Evolutionary conservation across 495 filamentous ascomycete species (phyloP), one percentile per base, ranked within the genome.

Genomic region (Neurospora tetrasperma): DNA sequence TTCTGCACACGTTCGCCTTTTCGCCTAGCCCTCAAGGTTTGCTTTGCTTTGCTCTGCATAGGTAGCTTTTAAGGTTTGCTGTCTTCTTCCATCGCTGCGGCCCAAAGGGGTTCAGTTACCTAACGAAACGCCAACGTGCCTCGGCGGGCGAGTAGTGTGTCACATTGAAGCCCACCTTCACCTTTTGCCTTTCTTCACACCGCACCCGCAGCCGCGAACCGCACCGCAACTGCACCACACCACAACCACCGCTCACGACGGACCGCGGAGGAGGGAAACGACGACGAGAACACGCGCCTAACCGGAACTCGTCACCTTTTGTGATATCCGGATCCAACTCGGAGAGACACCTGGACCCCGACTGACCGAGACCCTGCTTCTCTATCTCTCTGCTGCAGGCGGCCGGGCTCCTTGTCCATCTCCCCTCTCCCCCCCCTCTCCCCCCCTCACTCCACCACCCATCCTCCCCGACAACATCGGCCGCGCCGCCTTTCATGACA

Each of bases 401-500:
- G 62, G 35, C 44, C 59, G 41, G 54, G 39, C 46, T 44, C 39
- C 72, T 59, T 39, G 20, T 43, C 72, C 42, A 70, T 74, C 66
- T 54, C 62, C 46, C 44, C 16, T 62, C 68, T 27, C 59, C 42
- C 16, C 23, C n/a, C 72, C 70, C 73, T 27, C 18, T 46, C 62
- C 69, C 42, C 69, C 42, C 69, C 48, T 41, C 54, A 69, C 43
- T 69, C 48, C 73, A 75, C 69, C 35, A 42, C 39, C 35, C 16
- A 38, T 27, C 69, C 40, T 71, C 68, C 75, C 75, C 76, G 73
- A 42, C 70, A 54, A 59, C 54, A 59, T 27, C 48, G 48, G 48
- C 48, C 48, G 48, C 48, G 48, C 48, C 48, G 48, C 48, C 72
- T 77, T 77, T 79, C 75, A 79, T 80, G 79, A 81, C 43, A 75